Base-by-base conservation (phyloP, 1,284 basidiomycete genomes). In the Papiliotrema nemorosa region DNA sequence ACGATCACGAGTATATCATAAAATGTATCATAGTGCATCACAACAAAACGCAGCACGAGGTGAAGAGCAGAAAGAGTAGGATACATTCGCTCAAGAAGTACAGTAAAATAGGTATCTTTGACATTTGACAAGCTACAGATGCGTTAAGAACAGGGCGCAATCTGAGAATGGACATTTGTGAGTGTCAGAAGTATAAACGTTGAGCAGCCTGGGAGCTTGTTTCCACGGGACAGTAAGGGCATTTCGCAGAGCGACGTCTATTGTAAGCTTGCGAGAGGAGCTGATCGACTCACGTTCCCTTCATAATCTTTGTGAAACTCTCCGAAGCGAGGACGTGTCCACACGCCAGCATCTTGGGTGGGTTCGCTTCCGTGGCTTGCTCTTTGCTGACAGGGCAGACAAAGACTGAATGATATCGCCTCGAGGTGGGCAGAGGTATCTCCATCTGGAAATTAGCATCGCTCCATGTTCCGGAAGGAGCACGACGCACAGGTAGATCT, bases 351-450 rank as follows among this genome's bases (percentile, higher is more conserved):
- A 97, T 93, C 89, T 96, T 96, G 0, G 94, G 94, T 20, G 93
- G 96, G 70, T 98, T 99, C 52, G 80, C 71, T 47, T 92, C 87
- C 1, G 90, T 94, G 13, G 90, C 84, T 73, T 96, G 92, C 67
- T 98, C 94, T 74, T 97, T 98, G 14, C 90, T 94, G 26, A 99
- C 94, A 1, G 96, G 91, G 72, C 96, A 99, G 37, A 91, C 86
- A 70, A 99, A 98, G 53, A 96, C 88, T 1, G 92, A 96, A 71
- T 99, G 96, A 74, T 94, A 97, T 26, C 90, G 80, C 63, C 92
- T 86, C 60, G 88, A 85, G 1, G 85, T 77, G 1, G 88, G 84
- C 12, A 98, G 73, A 0, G 90, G 89, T 59, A 98, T 90, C 76
- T 97, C 94, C 68, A 97, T 90, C 92, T 96, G 63, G 5, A 20